Base-by-base conservation (phyloP, 2,329 filamentous ascomycete genomes). In the Plenodomus tracheiphilus region DNA sequence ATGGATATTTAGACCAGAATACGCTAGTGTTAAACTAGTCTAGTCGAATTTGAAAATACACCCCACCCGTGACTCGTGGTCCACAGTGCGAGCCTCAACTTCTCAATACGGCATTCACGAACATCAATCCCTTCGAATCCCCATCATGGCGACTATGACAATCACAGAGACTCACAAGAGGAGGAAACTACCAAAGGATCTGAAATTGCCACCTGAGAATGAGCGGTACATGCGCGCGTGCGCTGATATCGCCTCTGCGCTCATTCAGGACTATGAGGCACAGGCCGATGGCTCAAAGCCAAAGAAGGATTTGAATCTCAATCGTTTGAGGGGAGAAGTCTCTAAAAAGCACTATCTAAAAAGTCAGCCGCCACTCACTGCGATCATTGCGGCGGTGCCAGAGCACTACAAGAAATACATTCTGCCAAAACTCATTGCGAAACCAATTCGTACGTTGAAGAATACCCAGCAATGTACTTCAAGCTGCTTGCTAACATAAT, bases 391-490 rank as follows among this genome's bases (percentile, higher is more conserved):
- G 46, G 94, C 94, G 9, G 93, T 99, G 30, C 95, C 95, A n/a
- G 94, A 99, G 71, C 92, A 97, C 72, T 97, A 97, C 78, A 99
- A 97, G 80, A 99, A 97, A 77, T 97, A 97, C 67, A 97, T 99
- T 53, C 76, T 97, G 54, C 94, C 92, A 17, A 96, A 96, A 75
- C 79, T 99, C 54, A 91, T 99, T 62, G 94, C 95, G 20, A 99
- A 99, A 75, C 94, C 94, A 1, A 97, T 99, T 51, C 83, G 89
- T 88, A 81, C 65, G 81, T 77, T 22, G 21, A 15, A 17, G 18
- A 18, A 20, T 20, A 16, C 4, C 13, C 6, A 11, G 28, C 13
- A 32, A 32, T 4, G 15, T 7, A 32, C 6, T 6, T 32, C 7
- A 4, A 32, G 28, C 8, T 15, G 28, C 8, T 15, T 8, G 13